A percentile compares a stretch with the other conserved stretches of the same genome.
phyloP scores from a whole-genome alignment of 2,329 filamentous ascomycete genomes.

The Penicillium sp. region DNA sequence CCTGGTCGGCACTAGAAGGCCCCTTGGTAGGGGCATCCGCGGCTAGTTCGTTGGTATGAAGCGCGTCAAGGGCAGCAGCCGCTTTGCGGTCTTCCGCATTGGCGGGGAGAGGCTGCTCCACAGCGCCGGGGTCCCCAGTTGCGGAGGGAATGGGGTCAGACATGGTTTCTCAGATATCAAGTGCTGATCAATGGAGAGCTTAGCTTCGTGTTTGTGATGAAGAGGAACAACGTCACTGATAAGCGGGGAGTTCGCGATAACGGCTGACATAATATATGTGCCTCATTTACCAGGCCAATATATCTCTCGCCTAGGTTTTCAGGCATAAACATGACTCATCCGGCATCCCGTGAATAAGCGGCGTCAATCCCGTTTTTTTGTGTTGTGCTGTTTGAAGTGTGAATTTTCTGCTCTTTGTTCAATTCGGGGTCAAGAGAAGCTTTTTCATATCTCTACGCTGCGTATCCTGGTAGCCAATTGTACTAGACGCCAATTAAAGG shows the following conservation, averaged over 20 bases:
- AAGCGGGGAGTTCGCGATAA: slow-evolving; percentile 4
- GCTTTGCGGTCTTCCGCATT: slow-evolving; percentile 53
- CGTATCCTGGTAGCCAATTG: neutral
- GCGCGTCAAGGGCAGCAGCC: slow-evolving; percentile 49
- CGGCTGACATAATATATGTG: neutral
- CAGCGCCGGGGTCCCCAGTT: slow-evolving; percentile 33
- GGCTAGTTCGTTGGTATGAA: slow-evolving; percentile 43
- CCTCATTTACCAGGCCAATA: slow-evolving; percentile 6
- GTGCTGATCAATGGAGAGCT: neutral
- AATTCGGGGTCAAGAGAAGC: neutral
- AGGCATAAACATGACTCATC: slow-evolving; percentile 20
- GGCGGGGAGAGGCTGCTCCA: slow-evolving; percentile 36
- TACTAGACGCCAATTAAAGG: neutral
- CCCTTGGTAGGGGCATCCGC: slow-evolving; percentile 34
- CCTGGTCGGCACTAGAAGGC: slow-evolving; percentile 43
- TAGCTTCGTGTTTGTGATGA: slow-evolving; percentile 1
- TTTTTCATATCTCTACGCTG: neutral
- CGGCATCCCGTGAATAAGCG: slow-evolving; percentile 21
- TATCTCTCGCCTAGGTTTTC: neutral
- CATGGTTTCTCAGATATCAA: slow-evolving; percentile 30
- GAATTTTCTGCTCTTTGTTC: slow-evolving; percentile 9
- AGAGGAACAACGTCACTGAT: slow-evolving; percentile 12
- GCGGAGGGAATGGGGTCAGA: slow-evolving; percentile 45
- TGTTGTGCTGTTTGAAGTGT: slow-evolving; percentile 1
- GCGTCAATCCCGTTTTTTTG: neutral